Evolutionary conservation across 305 asterid genomes (phyloP).

Genomic region (Salvia sclarea): DNA sequence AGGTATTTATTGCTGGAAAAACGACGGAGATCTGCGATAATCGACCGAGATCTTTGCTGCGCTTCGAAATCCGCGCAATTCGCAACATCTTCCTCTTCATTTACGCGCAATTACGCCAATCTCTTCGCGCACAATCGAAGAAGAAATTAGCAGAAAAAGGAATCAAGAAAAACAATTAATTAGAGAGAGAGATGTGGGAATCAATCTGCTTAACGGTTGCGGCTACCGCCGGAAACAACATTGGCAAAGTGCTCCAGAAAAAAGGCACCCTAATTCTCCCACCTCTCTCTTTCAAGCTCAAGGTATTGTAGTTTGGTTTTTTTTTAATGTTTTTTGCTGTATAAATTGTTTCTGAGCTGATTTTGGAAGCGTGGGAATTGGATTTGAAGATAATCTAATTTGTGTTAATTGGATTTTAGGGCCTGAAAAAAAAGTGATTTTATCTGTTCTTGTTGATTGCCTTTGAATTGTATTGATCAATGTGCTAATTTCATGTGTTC

Average conservation of each 20-base stretch:
- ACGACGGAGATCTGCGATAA: slow-evolving; percentile 32
- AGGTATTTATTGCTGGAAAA: slow-evolving; percentile 14
- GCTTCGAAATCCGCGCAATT: slow-evolving; percentile 23
- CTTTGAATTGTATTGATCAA: slow-evolving; percentile 12
- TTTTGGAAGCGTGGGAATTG: slow-evolving; percentile 9
- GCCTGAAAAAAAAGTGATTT: neutral
- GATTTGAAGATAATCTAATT: neutral
- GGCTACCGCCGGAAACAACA: slow-evolving; percentile 97
- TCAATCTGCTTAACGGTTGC: slow-evolving; percentile 79
- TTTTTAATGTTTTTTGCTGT: neutral
- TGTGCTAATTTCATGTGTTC: neutral
- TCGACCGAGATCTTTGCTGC: slow-evolving; percentile 29
- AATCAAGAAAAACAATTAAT: neutral
- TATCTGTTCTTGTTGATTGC: slow-evolving; percentile 4
- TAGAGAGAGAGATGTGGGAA: slow-evolving; percentile 75
- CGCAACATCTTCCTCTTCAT: slow-evolving; percentile 4
- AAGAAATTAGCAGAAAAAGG: slow-evolving; percentile 4
- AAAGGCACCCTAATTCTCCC: slow-evolving; percentile 99
- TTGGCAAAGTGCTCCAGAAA: slow-evolving; percentile 97
- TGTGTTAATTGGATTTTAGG: neutral
- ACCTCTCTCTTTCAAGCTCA: slow-evolving; percentile 96
- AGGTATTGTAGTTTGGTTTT: slow-evolving; percentile 44
- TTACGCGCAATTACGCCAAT: slow-evolving; percentile 7
- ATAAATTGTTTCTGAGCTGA: neutral
- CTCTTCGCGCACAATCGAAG: neutral